A percentile compares a stretch with the other conserved stretches of the same genome.
These are phyloP conservation scores for Nigrospora sphaerica DNA, from an alignment of 2,329 filamentous ascomycete species.

Conservation along the genomic window DNA sequence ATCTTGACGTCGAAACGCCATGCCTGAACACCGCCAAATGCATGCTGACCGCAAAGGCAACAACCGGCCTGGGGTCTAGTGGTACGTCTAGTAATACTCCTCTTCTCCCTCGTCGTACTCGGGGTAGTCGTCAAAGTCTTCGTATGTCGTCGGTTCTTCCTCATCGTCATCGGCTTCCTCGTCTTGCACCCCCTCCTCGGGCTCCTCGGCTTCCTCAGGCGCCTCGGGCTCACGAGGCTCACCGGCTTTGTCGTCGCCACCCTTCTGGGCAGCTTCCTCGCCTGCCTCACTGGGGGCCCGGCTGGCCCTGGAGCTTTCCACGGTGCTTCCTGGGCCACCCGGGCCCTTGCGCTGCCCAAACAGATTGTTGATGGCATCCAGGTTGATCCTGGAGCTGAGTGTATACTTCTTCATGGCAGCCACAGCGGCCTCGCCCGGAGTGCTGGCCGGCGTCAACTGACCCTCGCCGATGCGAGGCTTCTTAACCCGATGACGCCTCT, in stretches of 20 bases:
- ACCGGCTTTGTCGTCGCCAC: constrained; percentile 6
- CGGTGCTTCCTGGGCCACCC: constrained; percentile 39
- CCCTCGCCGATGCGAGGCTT: constrained; percentile 56
- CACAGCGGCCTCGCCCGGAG: constrained; percentile 62
- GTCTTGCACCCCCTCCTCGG: constrained; percentile 24
- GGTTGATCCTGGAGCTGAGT: constrained; percentile 71
- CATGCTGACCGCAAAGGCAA: not conserved
- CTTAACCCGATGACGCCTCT: constrained; percentile 39
- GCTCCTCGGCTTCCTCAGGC: constrained; percentile 27
- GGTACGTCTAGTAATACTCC: constrained; percentile 11
- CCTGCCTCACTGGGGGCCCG: constrained; percentile 23
- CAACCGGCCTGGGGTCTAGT: not conserved
- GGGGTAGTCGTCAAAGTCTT: constrained; percentile 12
- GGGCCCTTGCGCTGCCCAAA: constrained; percentile 39
- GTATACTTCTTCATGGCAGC: constrained; percentile 60
- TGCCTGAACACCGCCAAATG: not conserved
- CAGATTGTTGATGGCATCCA: constrained; percentile 53
- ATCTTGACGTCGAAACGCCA: no score
- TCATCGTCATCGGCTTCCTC: constrained; percentile 26
- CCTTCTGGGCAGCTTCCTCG: constrained; percentile 7
- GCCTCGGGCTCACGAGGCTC: constrained; percentile 15
- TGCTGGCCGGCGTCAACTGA: constrained; percentile 57
- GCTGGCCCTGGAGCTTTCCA: constrained; percentile 25
- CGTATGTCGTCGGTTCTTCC: constrained; percentile 19
- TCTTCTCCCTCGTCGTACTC: constrained; percentile 19